Evolutionary conservation across 345 rosid species (phyloP).

Genomic region (Dipteronia dyeriana): DNA sequence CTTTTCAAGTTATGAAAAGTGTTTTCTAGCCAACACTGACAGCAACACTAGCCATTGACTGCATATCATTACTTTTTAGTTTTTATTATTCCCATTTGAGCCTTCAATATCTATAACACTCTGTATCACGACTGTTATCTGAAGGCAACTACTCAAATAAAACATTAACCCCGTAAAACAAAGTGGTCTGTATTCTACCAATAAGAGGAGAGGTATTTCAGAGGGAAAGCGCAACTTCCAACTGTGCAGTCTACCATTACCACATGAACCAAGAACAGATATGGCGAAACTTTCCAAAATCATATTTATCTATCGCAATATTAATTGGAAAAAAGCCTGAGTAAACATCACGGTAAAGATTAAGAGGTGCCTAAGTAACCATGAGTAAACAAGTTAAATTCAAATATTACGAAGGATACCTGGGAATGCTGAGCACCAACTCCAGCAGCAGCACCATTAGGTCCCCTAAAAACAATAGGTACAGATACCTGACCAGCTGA

Average conservation of each 20-base stretch:
- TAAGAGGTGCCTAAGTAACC: background rate
- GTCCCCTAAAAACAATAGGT: constrained; percentile 93
- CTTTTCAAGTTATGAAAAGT: background rate
- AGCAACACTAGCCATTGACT: background rate
- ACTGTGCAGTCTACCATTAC: background rate
- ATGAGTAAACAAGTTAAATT: background rate
- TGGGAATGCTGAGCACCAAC: constrained; percentile 99
- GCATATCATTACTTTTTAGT: background rate
- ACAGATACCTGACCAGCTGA: constrained; percentile 84
- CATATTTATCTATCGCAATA: background rate
- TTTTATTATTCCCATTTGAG: background rate
- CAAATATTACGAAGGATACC: constrained; percentile 28
- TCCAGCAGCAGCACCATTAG: constrained; percentile 99
- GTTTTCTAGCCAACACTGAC: background rate
- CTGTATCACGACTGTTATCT: background rate
- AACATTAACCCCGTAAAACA: no score
- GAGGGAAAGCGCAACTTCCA: background rate
- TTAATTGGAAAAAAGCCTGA: background rate
- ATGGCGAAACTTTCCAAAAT: background rate
- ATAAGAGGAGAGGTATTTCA: background rate
- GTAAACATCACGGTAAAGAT: background rate
- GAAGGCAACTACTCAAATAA: no score
- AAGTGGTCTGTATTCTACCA: no score
- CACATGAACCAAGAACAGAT: background rate
- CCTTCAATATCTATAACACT: background rate